Percentiles rank a stretch among this genome's conserved stretches.
These are phyloP conservation scores for Aspergillus sp. DNA, from an alignment of 2,329 filamentous ascomycete species.

Conservation along the genomic window DNA sequence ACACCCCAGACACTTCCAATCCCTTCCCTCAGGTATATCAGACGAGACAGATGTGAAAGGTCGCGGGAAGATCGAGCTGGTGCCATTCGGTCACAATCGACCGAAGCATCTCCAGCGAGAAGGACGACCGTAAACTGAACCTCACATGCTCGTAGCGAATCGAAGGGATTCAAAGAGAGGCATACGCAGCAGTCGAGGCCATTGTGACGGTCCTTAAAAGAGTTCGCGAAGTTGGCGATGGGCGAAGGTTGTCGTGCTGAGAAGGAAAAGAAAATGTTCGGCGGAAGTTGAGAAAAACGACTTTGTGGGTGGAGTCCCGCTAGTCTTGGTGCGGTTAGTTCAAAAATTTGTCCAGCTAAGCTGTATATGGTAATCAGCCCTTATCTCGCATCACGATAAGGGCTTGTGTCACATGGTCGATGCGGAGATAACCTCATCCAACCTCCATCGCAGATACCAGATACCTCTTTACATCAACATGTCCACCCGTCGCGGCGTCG, in stretches of 20 bases:
- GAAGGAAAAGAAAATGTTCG: constrained; percentile 18
- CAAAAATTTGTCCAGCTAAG: too few relatives aligned
- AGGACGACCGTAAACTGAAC: constrained; percentile 73
- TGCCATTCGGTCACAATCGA: constrained; percentile 38
- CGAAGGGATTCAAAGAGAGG: constrained; percentile 33
- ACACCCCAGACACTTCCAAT: constrained; percentile 63
- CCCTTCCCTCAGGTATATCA: constrained; percentile 20
- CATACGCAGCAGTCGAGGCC: constrained; percentile 58
- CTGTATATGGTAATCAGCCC: too few relatives aligned
- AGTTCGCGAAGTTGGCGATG: constrained; percentile 35
- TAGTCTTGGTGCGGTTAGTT: too few relatives aligned
- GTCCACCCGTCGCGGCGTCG: constrained; percentile 59
- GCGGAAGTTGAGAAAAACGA: constrained; percentile 19
- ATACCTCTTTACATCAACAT: constrained; percentile 19
- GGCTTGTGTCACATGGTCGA: too few relatives aligned
- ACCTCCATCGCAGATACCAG: not conserved
- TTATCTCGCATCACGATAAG: too few relatives aligned
- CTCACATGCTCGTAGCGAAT: constrained; percentile 40
- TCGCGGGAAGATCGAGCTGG: constrained; percentile 70
- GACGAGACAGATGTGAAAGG: constrained; percentile 20
- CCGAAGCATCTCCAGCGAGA: constrained; percentile 61
- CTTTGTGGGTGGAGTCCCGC: constrained; percentile 11
- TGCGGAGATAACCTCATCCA: too few relatives aligned
- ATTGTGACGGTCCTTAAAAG: constrained; percentile 46
- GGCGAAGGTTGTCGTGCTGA: constrained; percentile 30